Base-by-base conservation (phyloP, 2,329 filamentous ascomycete species). In the Dryadomyces sulphureus region DNA sequence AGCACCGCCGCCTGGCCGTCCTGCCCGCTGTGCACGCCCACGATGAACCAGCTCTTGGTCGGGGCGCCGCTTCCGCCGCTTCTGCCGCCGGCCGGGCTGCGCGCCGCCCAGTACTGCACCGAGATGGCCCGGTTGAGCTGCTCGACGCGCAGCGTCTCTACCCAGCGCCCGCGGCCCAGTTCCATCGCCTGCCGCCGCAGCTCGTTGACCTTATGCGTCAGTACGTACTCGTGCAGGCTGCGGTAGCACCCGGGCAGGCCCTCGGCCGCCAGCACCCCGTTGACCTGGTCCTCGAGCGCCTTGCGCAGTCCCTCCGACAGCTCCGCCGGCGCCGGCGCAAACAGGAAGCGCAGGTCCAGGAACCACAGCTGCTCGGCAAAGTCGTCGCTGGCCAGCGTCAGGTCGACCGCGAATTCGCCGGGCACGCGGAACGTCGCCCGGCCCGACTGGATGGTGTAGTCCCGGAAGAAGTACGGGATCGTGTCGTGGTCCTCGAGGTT, bases 121-220 rank as follows among this genome's bases (percentile, higher is more conserved):
- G 88, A 78, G 48, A 98, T 67, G 24, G 82, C 82, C 49, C 92
- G 77, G 59, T 92, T 84, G 34, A 94, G 69, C 24, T 80, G 71
- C 58, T 95, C 86, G 16, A 94, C 73, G 55, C 77, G 78, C 40
- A 96, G 61, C 30, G 81, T 79, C 46, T 85, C 81, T 27, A 80
- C 78, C 90, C 92, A 96, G 27, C 77, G 75, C 4, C 73, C 75
- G 48, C 73, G 75, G 46, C 73, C 72, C 48, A 98, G 67, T 38
- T 81, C 77, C 24, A 72, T 53, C 2, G 86, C 86, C 66, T 98
- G 92, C 51, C 79, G 78, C 54, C 77, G 77, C 40, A 94, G 72
- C 53, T 92, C 80, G 52, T 77, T 81, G 54, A 98, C 82, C 66
- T 98, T 95, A 62, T 92, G 83, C 0, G 88, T 95, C 46, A 98